Evolutionary conservation across 352 stramenopile genomes (phyloP).

Genomic region (Globisporangium carolinianum): DNA sequence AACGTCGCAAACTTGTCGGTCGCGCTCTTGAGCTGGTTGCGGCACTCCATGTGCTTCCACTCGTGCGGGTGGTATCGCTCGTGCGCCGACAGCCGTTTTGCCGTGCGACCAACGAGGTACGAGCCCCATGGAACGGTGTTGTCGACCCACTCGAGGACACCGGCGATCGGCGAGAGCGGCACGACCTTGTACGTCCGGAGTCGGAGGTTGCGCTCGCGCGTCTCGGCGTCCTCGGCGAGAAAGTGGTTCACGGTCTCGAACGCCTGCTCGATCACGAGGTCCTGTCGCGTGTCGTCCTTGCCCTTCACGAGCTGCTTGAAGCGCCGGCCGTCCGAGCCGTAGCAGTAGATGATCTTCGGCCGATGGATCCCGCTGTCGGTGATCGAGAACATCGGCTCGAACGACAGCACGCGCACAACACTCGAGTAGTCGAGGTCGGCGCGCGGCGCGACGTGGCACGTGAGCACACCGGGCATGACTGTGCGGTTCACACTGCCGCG

Average conservation of each 20-base stretch:
- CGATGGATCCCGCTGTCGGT: slow-evolving; percentile 93
- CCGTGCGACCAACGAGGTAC: slow-evolving; percentile 74
- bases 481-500: slow-evolving; percentile 22
- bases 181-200: slow-evolving; percentile 97
- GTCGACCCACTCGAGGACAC: slow-evolving; percentile 98
- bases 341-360: slow-evolving; percentile 97
- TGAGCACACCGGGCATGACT: slow-evolving; percentile 78
- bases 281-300: slow-evolving; percentile 82
- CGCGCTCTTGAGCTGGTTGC: slow-evolving; percentile 64
- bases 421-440: slow-evolving; percentile 78
- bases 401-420: slow-evolving; percentile 82
- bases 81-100: slow-evolving; percentile 76
- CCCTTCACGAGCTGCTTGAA: slow-evolving; percentile 97
- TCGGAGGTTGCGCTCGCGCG: slow-evolving; percentile 60
- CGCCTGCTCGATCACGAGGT: slow-evolving; percentile 87
- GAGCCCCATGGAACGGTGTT: slow-evolving; percentile 93
- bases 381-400: slow-evolving; percentile 90
- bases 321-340: slow-evolving; percentile 86
- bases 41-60: slow-evolving; percentile 86
- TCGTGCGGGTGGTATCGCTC: slow-evolving; percentile 93
- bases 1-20: slow-evolving; percentile 80
- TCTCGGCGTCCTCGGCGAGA: slow-evolving; percentile 56
- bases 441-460: slow-evolving; percentile 48
- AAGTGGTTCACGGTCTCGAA: slow-evolving; percentile 90
- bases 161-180: slow-evolving; percentile 84